Evolutionary conservation across 768 basidiomycete genomes (phyloP).

Genomic region (Lyophyllum semitale): DNA sequence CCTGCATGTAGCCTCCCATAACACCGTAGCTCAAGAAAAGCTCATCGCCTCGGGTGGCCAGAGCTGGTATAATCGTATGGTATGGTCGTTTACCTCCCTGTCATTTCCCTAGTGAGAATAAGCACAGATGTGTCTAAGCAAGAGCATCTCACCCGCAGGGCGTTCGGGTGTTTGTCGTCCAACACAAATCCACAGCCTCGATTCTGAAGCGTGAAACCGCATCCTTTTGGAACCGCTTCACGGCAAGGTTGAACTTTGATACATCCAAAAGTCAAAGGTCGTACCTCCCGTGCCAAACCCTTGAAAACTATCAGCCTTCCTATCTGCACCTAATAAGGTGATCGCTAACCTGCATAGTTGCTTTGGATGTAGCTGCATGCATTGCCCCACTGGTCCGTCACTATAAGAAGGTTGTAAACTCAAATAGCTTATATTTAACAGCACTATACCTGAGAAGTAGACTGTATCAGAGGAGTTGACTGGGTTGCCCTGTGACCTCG

Average conservation of each 20-base stretch:
- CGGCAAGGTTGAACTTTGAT: neutral
- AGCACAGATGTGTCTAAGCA: neutral
- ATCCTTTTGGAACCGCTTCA: slow-evolving; percentile 85
- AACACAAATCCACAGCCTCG: slow-evolving; percentile 86
- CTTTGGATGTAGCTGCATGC: slow-evolving; percentile 90
- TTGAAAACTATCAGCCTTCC: slow-evolving; percentile 21
- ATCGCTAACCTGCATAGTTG: slow-evolving; percentile 71
- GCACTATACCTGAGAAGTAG: slow-evolving; percentile 75
- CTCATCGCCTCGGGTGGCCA: slow-evolving; percentile 77
- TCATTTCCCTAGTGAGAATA: neutral
- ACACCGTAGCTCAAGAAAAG: slow-evolving; percentile 89
- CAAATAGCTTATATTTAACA: neutral
- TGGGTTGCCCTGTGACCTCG: slow-evolving; percentile 67
- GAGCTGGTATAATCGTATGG: slow-evolving; percentile 93
- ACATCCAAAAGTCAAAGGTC: neutral
- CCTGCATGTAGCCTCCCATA: slow-evolving; percentile 93
- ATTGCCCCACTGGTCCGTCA: slow-evolving; percentile 86
- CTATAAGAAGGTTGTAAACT: slow-evolving; percentile 35
- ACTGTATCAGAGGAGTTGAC: slow-evolving; percentile 90
- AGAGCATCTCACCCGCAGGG: slow-evolving; percentile 55
- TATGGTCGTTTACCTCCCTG: slow-evolving; percentile 83
- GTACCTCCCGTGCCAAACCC: slow-evolving; percentile 90
- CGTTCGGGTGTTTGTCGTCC: slow-evolving; percentile 82
- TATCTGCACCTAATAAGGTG: neutral
- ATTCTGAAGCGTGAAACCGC: slow-evolving; percentile 97